Conservation (phyloP, 495 filamentous ascomycete genomes). For the Neurospora sp. region DNA sequence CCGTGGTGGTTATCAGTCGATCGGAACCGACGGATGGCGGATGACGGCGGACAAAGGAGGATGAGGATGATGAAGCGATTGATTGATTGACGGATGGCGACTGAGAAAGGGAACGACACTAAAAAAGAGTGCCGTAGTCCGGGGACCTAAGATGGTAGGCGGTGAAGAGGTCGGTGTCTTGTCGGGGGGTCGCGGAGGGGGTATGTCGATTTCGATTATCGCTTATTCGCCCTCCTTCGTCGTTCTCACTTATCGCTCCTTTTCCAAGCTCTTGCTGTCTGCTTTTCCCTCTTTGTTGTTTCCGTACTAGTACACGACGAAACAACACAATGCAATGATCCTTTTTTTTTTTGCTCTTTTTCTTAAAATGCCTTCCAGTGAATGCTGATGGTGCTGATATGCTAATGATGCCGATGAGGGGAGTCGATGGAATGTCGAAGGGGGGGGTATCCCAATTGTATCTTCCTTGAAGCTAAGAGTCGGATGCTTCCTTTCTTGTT, state of each 20-base stretch:
- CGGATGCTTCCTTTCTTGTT: constrained; percentile 10
- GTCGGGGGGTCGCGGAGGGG: background rate
- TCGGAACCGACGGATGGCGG: background rate
- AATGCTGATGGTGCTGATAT: background rate
- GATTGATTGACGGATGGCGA: background rate
- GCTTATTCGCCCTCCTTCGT: background rate
- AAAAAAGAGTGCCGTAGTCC: background rate
- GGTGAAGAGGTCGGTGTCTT: background rate
- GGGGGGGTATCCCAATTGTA: background rate
- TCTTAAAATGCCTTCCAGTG: background rate
- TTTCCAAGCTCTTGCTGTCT: background rate
- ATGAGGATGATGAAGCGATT: background rate
- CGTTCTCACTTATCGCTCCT: background rate
- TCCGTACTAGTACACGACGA: no score
- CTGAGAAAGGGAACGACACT: background rate
- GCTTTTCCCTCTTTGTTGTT: background rate
- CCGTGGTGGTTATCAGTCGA: background rate
- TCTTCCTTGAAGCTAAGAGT: constrained; percentile 5
- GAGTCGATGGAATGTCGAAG: background rate
- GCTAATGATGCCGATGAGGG: background rate
- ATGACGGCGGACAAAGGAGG: background rate
- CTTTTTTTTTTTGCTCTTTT: background rate
- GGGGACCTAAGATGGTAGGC: background rate
- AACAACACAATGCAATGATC: background rate
- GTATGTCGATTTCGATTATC: background rate